Conservation (phyloP, 768 basidiomycete species). For the Leccinum aurantiacum region DNA sequence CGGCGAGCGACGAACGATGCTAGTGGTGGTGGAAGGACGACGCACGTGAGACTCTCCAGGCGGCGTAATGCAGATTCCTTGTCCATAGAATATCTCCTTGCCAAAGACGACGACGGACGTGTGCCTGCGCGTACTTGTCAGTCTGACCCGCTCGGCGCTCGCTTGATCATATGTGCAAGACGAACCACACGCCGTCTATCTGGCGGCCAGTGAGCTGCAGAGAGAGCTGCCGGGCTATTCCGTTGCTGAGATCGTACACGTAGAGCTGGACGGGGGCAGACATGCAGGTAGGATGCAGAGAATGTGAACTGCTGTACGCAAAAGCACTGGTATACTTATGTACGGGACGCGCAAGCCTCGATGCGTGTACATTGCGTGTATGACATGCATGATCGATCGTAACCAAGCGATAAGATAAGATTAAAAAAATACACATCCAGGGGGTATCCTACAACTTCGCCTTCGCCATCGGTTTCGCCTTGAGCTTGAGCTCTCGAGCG, state of each 20-base stretch:
- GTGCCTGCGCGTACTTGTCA: slow-evolving; percentile 56
- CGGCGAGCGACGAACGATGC: background rate
- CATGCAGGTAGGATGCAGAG: slow-evolving; percentile 13
- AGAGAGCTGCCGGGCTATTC: slow-evolving; percentile 78
- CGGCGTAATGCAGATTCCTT: slow-evolving; percentile 67
- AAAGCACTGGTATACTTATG: background rate
- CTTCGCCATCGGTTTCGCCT: slow-evolving; percentile 21
- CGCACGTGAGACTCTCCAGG: slow-evolving; percentile 86
- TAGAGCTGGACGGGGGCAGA: slow-evolving; percentile 67
- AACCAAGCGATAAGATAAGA: slow-evolving; percentile 24
- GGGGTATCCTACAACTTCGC: slow-evolving; percentile 23
- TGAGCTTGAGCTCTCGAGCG: slow-evolving; percentile 36
- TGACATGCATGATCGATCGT: background rate
- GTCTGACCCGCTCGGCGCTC: too few species aligned
- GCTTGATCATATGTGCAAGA: background rate
- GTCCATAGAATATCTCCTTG: slow-evolving; percentile 88
- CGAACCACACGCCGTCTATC: slow-evolving; percentile 91
- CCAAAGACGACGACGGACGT: slow-evolving; percentile 88
- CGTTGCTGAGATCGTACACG: slow-evolving; percentile 89
- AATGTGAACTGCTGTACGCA: slow-evolving; percentile 4
- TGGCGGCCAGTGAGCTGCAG: slow-evolving; percentile 81
- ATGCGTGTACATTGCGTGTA: background rate
- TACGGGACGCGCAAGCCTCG: slow-evolving; percentile 20
- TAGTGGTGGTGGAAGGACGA: too few species aligned
- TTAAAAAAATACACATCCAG: background rate